Percentiles rank a stretch among this genome's conserved stretches.
phyloP scores from a whole-genome alignment of 305 asterid species.

The Coffea humblotiana region DNA sequence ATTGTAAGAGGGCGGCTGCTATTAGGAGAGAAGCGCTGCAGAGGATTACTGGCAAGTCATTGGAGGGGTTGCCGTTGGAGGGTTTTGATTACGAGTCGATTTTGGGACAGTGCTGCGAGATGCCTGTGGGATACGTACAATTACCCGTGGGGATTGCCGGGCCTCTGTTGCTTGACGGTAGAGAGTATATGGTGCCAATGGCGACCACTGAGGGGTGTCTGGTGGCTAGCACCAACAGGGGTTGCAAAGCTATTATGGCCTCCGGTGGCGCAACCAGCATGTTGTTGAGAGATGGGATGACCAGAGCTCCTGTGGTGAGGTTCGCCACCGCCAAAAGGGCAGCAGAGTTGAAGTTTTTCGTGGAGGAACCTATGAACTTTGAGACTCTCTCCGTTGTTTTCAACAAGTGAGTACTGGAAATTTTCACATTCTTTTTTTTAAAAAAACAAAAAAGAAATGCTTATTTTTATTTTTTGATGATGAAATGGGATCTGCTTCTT shows the following conservation, averaged over 20 bases:
- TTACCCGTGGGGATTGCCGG: slow-evolving; percentile 56
- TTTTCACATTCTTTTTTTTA: background rate
- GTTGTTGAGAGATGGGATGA: slow-evolving; percentile 47
- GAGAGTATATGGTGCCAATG: slow-evolving; percentile 50
- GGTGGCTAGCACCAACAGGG: slow-evolving; percentile 56
- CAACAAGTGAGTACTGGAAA: slow-evolving; percentile 37
- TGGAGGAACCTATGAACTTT: slow-evolving; percentile 41
- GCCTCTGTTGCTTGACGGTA: slow-evolving; percentile 49
- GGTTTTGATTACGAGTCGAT: slow-evolving; percentile 49
- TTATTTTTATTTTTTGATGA: background rate
- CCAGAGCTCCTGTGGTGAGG: slow-evolving; percentile 58
- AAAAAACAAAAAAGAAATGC: background rate
- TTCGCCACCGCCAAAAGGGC: slow-evolving; percentile 45
- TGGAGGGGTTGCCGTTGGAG: slow-evolving; percentile 49
- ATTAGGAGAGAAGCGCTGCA: slow-evolving; percentile 47
- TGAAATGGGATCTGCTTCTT: background rate
- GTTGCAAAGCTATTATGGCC: slow-evolving; percentile 45
- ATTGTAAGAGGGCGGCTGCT: slow-evolving; percentile 43
- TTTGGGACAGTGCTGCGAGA: slow-evolving; percentile 57
- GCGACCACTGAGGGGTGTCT: slow-evolving; percentile 52
- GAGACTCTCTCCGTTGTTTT: slow-evolving; percentile 41
- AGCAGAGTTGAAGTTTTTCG: slow-evolving; percentile 42
- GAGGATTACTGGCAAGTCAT: slow-evolving; percentile 47
- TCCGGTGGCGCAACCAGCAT: slow-evolving; percentile 47
- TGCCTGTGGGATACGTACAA: slow-evolving; percentile 56